Evolutionary conservation across 2,329 filamentous ascomycete species (phyloP).

Genomic region (Alternaria sp.): DNA sequence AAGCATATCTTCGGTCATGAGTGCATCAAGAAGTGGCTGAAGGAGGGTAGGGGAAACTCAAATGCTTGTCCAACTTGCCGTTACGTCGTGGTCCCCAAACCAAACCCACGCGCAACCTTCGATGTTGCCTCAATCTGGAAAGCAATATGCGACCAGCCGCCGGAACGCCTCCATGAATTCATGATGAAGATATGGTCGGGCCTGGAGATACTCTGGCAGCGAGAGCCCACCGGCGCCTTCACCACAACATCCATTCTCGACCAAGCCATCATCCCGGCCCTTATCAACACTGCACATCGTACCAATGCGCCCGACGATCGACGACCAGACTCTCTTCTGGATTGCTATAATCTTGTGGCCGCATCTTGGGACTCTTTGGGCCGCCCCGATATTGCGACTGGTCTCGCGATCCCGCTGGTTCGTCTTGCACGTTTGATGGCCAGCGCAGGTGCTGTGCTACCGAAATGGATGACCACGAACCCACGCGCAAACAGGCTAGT

Average conservation of each 20-base stretch:
- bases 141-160: slow-evolving; percentile 29
- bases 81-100: slow-evolving; percentile 23
- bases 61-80: slow-evolving; percentile 39
- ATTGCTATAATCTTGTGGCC: slow-evolving; percentile 32
- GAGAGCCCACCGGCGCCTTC: slow-evolving; percentile 23
- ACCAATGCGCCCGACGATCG: not conserved
- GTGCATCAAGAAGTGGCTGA: slow-evolving; percentile 40
- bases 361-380: slow-evolving; percentile 38
- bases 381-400: slow-evolving; percentile 26
- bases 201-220: slow-evolving; percentile 28
- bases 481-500: slow-evolving; percentile 29
- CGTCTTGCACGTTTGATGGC: slow-evolving; percentile 40
- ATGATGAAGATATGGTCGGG: slow-evolving; percentile 29
- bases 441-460: slow-evolving; percentile 28
- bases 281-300: slow-evolving; percentile 14
- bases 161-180: slow-evolving; percentile 25
- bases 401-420: slow-evolving; percentile 37
- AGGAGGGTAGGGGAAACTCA: slow-evolving; percentile 29
- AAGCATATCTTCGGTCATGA: slow-evolving; percentile 41
- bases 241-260: slow-evolving; percentile 27
- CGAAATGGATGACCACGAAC: slow-evolving; percentile 32
- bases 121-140: slow-evolving; percentile 34
- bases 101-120: slow-evolving; percentile 18
- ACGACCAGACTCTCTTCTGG: slow-evolving; percentile 19
- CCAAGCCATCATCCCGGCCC: slow-evolving; percentile 29